Conservation (phyloP, 192 early-diverging fungal species). For the Glomus cerebriforme region DNA sequence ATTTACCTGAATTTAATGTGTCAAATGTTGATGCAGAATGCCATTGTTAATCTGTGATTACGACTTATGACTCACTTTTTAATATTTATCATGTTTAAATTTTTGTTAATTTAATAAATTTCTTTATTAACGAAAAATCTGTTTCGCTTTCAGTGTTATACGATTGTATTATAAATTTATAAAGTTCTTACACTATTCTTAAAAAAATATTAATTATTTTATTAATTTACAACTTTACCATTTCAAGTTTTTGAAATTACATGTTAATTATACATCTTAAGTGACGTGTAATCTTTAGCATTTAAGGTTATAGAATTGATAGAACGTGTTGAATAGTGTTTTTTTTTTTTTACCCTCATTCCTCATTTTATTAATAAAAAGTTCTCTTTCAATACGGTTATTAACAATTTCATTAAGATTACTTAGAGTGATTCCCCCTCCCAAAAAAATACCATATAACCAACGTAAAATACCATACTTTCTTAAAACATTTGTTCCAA, state of each 20-base stretch:
- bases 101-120: background rate
- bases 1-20: background rate
- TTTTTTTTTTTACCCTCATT: conserved; percentile 4
- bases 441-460: no score
- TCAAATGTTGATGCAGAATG: background rate
- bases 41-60: background rate
- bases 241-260: no score
- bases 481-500: no score
- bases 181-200: no score
- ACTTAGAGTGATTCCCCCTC: no score
- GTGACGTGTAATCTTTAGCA: background rate
- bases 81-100: background rate
- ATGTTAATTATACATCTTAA: no score
- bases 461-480: background rate
- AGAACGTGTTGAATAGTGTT: background rate
- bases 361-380: background rate
- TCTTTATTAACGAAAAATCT: no score
- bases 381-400: background rate
- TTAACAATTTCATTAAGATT: background rate
- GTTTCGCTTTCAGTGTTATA: no score
- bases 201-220: no score
- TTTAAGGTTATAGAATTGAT: conserved; percentile 13
- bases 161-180: no score
- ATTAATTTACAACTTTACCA: background rate
- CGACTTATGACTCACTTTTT: no score